Percentiles rank a stretch among this genome's conserved stretches.
phyloP scores from a whole-genome alignment of 2,329 filamentous ascomycete genomes.

The Calycina marina region DNA sequence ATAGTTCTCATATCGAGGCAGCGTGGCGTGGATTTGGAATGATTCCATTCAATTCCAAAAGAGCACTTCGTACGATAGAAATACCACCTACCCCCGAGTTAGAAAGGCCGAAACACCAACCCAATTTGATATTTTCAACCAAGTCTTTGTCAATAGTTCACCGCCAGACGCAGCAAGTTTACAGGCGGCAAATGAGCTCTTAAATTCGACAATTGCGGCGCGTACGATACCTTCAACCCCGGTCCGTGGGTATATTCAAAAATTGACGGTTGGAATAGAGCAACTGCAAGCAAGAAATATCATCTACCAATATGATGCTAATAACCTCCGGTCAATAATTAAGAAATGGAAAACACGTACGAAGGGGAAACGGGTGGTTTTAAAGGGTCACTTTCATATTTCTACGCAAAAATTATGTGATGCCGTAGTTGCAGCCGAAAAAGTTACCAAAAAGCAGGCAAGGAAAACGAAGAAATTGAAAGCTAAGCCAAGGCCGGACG shows the following conservation, averaged over 20 bases:
- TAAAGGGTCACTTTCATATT: too few relatives aligned
- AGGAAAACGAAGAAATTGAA: slow-evolving; percentile 1
- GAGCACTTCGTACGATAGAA: slow-evolving; percentile 2
- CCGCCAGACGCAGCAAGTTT: too few relatives aligned
- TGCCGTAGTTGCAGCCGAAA: too few relatives aligned
- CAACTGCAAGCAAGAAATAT: slow-evolving; percentile 2
- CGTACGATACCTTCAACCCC: background rate
- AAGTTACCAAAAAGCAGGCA: background rate
- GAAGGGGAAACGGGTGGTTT: too few relatives aligned
- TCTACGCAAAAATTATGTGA: too few relatives aligned
- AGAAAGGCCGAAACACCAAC: background rate
- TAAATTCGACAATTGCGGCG: background rate
- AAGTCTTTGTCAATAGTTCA: too few relatives aligned
- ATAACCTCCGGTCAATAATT: background rate
- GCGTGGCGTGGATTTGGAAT: background rate
- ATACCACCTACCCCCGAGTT: background rate
- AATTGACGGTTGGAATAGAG: slow-evolving; percentile 2
- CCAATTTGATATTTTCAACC: too few relatives aligned
- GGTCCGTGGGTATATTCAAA: slow-evolving; percentile 3
- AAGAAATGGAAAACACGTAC: background rate
- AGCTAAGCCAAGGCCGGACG: background rate
- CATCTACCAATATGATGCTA: too few relatives aligned
- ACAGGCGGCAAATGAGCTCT: too few relatives aligned
- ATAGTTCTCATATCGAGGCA: slow-evolving; percentile 1
- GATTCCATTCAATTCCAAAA: slow-evolving; percentile 1